These are phyloP conservation scores for Gillenia trifoliata DNA, from an alignment of 306 rosid genomes.

Conservation along the genomic window DNA sequence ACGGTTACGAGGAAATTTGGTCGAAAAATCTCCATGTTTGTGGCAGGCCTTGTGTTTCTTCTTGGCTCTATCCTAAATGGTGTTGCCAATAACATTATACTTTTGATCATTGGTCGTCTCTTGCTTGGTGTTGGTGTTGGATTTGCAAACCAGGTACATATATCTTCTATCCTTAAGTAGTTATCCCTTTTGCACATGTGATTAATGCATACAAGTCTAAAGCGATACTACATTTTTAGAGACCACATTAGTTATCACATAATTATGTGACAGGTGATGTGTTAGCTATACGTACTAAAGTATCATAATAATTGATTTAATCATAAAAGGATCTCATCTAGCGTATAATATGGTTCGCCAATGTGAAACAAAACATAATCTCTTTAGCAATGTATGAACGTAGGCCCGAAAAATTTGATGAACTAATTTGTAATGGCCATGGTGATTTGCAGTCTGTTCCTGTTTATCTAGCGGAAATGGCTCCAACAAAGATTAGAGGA, in stretches of 20 bases:
- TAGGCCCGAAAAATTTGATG: no score
- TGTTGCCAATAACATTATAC: conserved; percentile 27
- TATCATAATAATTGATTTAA: no score
- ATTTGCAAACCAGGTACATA: conserved; percentile 59
- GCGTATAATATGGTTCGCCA: not conserved
- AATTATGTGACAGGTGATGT: not conserved
- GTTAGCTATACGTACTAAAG: no score
- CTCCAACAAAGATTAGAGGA: conserved; percentile 3
- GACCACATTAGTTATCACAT: conserved; percentile 35
- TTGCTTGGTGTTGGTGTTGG: conserved; percentile 66
- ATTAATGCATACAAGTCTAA: no score
- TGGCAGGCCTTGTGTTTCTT: conserved; percentile 47
- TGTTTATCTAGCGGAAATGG: not conserved
- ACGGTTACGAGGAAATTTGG: conserved; percentile 40
- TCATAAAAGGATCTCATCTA: not conserved
- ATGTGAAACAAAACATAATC: not conserved
- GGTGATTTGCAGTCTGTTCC: not conserved
- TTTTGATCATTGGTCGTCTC: conserved; percentile 45
- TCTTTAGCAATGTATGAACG: no score
- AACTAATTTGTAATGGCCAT: not conserved
- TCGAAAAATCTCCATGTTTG: conserved; percentile 37
- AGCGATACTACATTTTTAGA: no score
- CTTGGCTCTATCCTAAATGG: conserved; percentile 47
- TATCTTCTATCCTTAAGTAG: not conserved
- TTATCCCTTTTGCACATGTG: no score